Evolutionary conservation across 2,329 filamentous ascomycete species (phyloP).

Genomic region (Cladobotryum mycophilum): DNA sequence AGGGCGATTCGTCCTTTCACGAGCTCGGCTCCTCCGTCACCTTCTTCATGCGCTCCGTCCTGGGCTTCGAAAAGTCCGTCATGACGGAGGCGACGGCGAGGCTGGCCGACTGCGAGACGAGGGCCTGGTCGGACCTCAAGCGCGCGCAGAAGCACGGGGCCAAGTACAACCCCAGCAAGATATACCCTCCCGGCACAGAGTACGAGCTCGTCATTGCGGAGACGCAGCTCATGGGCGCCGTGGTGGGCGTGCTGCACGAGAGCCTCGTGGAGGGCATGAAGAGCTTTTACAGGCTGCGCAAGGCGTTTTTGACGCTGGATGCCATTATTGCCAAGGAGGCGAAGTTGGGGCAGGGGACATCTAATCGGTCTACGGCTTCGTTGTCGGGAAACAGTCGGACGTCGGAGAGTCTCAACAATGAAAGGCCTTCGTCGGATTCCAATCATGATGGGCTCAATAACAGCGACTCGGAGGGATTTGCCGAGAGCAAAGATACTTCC

Average conservation of each 20-base stretch:
- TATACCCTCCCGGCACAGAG: slow-evolving; percentile 81
- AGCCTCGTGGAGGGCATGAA: slow-evolving; percentile 85
- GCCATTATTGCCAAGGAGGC: slow-evolving; percentile 70
- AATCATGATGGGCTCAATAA: not conserved
- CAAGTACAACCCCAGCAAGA: slow-evolving; percentile 28
- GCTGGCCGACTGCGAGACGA: slow-evolving; percentile 68
- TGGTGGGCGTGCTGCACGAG: slow-evolving; percentile 86
- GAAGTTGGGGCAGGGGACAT: slow-evolving; percentile 28
- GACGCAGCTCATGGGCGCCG: slow-evolving; percentile 80
- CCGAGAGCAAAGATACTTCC: slow-evolving; percentile 48
- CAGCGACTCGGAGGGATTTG: slow-evolving; percentile 33
- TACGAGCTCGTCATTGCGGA: slow-evolving; percentile 80
- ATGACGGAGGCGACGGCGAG: slow-evolving; percentile 75
- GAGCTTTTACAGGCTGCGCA: slow-evolving; percentile 87
- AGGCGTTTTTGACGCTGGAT: slow-evolving; percentile 79
- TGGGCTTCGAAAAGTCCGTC: slow-evolving; percentile 87
- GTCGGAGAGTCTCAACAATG: slow-evolving; percentile 14
- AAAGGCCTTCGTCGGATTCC: slow-evolving; percentile 22
- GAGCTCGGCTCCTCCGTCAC: slow-evolving; percentile 74
- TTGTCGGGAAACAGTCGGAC: not conserved
- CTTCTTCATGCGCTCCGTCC: slow-evolving; percentile 75
- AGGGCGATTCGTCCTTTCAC: slow-evolving; percentile 81
- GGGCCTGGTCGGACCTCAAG: slow-evolving; percentile 69
- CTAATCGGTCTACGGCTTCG: slow-evolving; percentile 1
- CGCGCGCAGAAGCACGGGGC: slow-evolving; percentile 60